These are phyloP conservation scores for Podaxis rugospora DNA, from an alignment of 768 basidiomycete species.

Conservation along the genomic window DNA sequence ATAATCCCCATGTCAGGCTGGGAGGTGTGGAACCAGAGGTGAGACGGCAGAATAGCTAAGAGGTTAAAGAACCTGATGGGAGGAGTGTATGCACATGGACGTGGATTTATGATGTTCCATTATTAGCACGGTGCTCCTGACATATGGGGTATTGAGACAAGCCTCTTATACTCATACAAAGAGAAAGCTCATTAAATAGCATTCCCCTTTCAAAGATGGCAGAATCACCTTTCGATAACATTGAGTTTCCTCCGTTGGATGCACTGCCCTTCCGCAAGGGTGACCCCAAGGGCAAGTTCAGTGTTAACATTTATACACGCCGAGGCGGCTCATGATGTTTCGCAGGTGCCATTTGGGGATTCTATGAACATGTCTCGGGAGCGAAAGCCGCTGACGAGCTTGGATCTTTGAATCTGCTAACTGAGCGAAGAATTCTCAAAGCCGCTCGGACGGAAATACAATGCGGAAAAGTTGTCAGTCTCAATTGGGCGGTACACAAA, in stretches of 20 bases:
- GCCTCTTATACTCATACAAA: not conserved
- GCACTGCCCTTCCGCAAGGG: conserved; percentile 19
- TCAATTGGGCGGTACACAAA: conserved; percentile 23
- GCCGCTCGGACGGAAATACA: conserved; percentile 18
- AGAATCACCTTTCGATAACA: conserved; percentile 18
- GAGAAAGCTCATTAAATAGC: not conserved
- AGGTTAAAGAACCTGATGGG: not conserved
- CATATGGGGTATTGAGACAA: not conserved
- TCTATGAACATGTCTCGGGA: conserved; percentile 20
- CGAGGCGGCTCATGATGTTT: not conserved
- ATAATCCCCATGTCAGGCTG: conserved; percentile 19
- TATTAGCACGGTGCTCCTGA: not conserved
- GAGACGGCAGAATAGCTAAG: not conserved
- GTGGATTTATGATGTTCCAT: not conserved
- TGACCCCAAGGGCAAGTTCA: conserved; percentile 16
- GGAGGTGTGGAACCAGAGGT: conserved; percentile 27
- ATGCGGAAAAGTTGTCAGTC: conserved; percentile 16
- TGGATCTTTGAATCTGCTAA: conserved; percentile 21
- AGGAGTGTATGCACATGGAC: not conserved
- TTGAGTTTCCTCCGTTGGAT: conserved; percentile 17
- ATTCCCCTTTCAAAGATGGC: conserved; percentile 11
- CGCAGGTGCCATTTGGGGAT: conserved; percentile 22
- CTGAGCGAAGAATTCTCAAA: conserved; percentile 17
- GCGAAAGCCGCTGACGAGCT: conserved; percentile 16
- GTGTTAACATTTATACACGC: not conserved